Evolutionary conservation across 2,329 filamentous ascomycete genomes (phyloP).

Genomic region (Cytospora leucostoma): DNA sequence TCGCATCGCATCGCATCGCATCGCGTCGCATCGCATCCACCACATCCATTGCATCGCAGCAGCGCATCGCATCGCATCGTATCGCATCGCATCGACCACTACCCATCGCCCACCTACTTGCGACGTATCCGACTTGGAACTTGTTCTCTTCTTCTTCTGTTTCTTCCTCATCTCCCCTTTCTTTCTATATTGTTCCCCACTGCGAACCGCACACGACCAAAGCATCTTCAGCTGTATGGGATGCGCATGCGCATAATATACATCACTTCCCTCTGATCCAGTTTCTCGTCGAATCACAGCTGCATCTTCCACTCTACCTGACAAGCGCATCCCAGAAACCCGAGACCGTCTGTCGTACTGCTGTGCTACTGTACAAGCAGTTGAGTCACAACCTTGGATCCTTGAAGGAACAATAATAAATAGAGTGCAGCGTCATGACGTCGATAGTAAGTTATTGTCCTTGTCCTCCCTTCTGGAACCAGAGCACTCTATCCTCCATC

Average conservation of each 20-base stretch:
- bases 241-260: not conserved
- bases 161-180: not conserved
- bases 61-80: not conserved
- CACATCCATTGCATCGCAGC: not conserved
- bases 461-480: slow-evolving; percentile 7
- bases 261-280: not conserved
- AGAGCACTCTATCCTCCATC: slow-evolving; percentile 2
- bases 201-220: not conserved
- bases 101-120: not conserved
- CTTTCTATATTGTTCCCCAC: not conserved
- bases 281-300: not conserved
- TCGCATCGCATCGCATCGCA: not conserved
- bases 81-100: not conserved
- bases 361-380: not conserved
- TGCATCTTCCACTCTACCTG: slow-evolving; percentile 2
- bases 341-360: not conserved
- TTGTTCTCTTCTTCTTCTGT: not conserved
- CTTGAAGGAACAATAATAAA: not conserved
- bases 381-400: not conserved
- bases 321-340: not conserved
- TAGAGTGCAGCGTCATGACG: slow-evolving; percentile 35
- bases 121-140: not conserved
- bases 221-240: not conserved
- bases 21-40: not conserved
- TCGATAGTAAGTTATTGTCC: slow-evolving; percentile 36